Percentiles rank a stretch among this genome's conserved stretches.
These are phyloP conservation scores for Elsinoe australis DNA, from an alignment of 2,329 filamentous ascomycete genomes.

Conservation along the genomic window DNA sequence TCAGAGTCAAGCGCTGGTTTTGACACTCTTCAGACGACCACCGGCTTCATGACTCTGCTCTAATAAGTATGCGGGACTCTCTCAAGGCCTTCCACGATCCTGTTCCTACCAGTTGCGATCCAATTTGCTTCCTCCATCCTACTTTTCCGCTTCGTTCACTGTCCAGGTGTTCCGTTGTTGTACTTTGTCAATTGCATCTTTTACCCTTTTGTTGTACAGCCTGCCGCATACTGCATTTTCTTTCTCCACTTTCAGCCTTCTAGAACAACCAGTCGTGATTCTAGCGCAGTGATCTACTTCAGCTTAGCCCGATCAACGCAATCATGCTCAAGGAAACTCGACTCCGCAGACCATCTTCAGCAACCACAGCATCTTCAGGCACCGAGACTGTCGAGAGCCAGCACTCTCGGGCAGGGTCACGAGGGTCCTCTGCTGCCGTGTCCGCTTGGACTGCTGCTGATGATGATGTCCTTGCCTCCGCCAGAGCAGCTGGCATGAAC, in stretches of 20 bases:
- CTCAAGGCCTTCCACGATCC: constrained; percentile 6
- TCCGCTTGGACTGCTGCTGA: constrained; percentile 62
- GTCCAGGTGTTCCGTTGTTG: constrained; percentile 1
- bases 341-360: constrained; percentile 12
- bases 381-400: constrained; percentile 4
- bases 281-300: constrained; percentile 7
- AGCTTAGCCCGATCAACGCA: constrained; percentile 1
- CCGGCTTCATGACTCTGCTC: background rate
- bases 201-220: constrained; percentile 8
- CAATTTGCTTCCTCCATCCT: constrained; percentile 1
- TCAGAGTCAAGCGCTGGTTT: constrained; percentile 1
- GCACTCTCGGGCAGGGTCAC: constrained; percentile 11
- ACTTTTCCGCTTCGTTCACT: background rate
- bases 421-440: constrained; percentile 22
- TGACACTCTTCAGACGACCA: background rate
- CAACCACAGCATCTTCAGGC: constrained; percentile 4
- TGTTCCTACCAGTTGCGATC: background rate
- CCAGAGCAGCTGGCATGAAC: constrained; percentile 67
- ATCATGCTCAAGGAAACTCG: constrained; percentile 2
- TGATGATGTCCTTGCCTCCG: constrained; percentile 63
- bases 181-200: constrained; percentile 1
- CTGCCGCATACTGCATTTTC: constrained; percentile 2
- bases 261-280: constrained; percentile 3
- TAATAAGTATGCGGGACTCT: constrained; percentile 5
- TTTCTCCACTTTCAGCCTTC: constrained; percentile 13